Conservation (phyloP, 1,284 basidiomycete species). For the Cryptococcus sp. region DNA sequence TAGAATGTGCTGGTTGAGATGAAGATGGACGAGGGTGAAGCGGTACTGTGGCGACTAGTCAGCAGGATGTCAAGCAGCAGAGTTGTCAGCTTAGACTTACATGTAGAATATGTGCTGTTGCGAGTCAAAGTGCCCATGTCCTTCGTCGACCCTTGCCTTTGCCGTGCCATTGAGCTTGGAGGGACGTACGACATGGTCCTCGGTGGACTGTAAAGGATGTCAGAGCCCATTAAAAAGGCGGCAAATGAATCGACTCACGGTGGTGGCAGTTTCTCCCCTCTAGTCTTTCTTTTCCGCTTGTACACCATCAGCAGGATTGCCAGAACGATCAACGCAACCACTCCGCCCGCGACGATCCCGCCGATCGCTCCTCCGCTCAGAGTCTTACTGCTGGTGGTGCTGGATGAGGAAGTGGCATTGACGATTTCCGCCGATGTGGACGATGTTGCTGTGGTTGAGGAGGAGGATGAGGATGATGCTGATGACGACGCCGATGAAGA, state of each 20-base stretch:
- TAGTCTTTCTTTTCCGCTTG: constrained; percentile 33
- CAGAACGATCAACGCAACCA: constrained; percentile 37
- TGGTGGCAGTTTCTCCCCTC: constrained; percentile 42
- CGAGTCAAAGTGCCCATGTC: constrained; percentile 18
- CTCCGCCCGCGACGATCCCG: constrained; percentile 44
- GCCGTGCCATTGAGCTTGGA: constrained; percentile 2
- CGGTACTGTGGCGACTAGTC: constrained; percentile 12
- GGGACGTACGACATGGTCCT: constrained; percentile 32
- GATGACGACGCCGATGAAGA: background rate
- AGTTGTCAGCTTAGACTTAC: constrained; percentile 22
- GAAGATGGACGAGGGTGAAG: constrained; percentile 22
- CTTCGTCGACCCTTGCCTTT: constrained; percentile 4
- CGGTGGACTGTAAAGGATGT: constrained; percentile 29
- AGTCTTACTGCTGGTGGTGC: constrained; percentile 14
- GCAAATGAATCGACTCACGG: constrained; percentile 37
- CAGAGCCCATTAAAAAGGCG: background rate
- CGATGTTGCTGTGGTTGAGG: constrained; percentile 4
- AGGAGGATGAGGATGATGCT: constrained; percentile 2
- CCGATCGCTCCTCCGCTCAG: constrained; percentile 44
- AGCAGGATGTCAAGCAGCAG: background rate
- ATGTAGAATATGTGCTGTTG: constrained; percentile 36
- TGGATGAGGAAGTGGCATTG: constrained; percentile 14
- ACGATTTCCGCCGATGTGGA: constrained; percentile 7
- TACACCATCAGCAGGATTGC: constrained; percentile 25
- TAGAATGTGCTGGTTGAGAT: constrained; percentile 20